phyloP scores from a whole-genome alignment of 2,329 filamentous ascomycete species.

The Aspergillus clavatus region DNA sequence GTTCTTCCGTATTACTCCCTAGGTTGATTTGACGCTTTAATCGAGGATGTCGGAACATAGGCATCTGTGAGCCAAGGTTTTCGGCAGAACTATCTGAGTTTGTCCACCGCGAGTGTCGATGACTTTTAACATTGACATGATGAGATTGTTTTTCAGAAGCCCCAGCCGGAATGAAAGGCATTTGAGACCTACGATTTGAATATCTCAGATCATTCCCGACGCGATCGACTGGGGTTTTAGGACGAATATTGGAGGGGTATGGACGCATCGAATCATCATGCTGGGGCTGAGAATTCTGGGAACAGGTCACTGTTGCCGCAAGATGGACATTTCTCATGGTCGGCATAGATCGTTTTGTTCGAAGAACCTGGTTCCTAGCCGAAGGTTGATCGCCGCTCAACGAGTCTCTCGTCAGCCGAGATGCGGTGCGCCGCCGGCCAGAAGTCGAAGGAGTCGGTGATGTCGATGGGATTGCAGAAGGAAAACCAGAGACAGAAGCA shows the following conservation, averaged over 20 bases:
- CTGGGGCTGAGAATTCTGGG: conserved; percentile 36
- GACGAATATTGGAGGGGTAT: conserved; percentile 42
- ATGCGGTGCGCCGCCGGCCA: conserved; percentile 55
- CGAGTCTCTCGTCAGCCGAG: conserved; percentile 33
- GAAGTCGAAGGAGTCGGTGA: conserved; percentile 56
- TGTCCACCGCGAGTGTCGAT: conserved; percentile 69
- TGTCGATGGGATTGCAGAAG: conserved; percentile 56
- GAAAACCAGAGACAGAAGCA: conserved; percentile 61
- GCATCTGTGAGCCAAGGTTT: conserved; percentile 38
- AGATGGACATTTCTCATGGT: conserved; percentile 47
- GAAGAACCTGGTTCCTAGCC: conserved; percentile 52
- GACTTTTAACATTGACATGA: conserved; percentile 66
- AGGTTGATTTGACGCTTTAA: conserved; percentile 47
- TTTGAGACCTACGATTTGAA: conserved; percentile 54
- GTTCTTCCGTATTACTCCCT: conserved; percentile 41
- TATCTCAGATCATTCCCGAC: conserved; percentile 35
- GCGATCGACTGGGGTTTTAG: conserved; percentile 68
- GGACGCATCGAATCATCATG: conserved; percentile 32
- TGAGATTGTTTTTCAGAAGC: conserved; percentile 70
- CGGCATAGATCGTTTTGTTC: conserved; percentile 58
- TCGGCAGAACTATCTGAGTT: conserved; percentile 68
- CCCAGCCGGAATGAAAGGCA: conserved; percentile 77
- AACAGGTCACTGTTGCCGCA: conserved; percentile 25
- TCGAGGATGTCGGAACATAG: conserved; percentile 38
- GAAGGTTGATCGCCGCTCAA: conserved; percentile 46